These are phyloP conservation scores for Cladophialophora bantiana DNA, from an alignment of 2,329 filamentous ascomycete genomes.

Conservation along the genomic window DNA sequence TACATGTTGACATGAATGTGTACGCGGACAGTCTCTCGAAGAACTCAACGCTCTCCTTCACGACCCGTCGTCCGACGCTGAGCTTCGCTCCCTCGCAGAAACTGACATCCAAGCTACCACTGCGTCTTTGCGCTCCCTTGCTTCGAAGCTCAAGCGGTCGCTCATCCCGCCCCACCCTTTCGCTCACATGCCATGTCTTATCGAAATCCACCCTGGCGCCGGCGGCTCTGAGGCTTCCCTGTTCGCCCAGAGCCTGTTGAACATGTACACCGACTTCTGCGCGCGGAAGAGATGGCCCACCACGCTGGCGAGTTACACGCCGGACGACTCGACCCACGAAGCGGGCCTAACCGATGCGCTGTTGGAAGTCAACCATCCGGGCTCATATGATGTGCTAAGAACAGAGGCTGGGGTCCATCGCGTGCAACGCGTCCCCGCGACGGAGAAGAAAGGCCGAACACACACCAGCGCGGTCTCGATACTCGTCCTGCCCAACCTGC, in stretches of 20 bases:
- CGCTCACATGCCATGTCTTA: constrained; percentile 83
- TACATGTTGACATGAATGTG: constrained; percentile 8
- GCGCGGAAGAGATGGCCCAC: constrained; percentile 69
- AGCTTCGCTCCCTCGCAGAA: constrained; percentile 65
- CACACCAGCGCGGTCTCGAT: constrained; percentile 94
- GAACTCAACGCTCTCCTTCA: constrained; percentile 79
- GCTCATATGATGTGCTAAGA: constrained; percentile 81
- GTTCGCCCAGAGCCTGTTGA: constrained; percentile 84
- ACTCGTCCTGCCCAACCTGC: constrained; percentile 87
- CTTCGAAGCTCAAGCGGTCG: constrained; percentile 72
- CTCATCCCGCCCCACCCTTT: constrained; percentile 91
- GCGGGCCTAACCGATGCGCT: constrained; percentile 80
- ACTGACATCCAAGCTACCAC: constrained; percentile 75
- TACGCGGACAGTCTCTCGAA: constrained; percentile 54
- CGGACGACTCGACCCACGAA: constrained; percentile 67
- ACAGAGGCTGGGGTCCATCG: constrained; percentile 93
- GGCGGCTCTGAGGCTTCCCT: constrained; percentile 90
- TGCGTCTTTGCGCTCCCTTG: constrained; percentile 67
- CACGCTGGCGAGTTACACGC: constrained; percentile 80
- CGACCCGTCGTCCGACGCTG: constrained; percentile 68
- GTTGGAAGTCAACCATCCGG: constrained; percentile 77
- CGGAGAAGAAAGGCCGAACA: constrained; percentile 87
- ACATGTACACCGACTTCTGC: constrained; percentile 89
- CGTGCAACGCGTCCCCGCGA: constrained; percentile 90
- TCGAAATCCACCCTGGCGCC: constrained; percentile 91